phyloP scores from a whole-genome alignment of 441 rosid species.

The Erodium moschatum region DNA sequence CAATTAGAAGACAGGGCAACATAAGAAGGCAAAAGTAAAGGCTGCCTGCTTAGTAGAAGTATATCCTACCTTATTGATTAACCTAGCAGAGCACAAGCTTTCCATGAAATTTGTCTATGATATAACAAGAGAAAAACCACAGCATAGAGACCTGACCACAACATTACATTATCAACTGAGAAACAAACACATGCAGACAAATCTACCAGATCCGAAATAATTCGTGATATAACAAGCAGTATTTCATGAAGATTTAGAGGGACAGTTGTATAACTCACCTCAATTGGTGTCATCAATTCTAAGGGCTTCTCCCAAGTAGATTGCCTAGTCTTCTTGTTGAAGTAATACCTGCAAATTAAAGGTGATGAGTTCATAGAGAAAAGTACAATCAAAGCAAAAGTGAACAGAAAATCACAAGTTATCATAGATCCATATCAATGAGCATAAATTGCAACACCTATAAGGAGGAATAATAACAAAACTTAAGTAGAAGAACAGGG shows the following conservation, averaged over 20 bases:
- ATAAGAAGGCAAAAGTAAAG: slow-evolving; percentile 13
- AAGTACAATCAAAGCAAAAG: slow-evolving; percentile 5
- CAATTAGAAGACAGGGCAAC: neutral
- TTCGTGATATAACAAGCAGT: slow-evolving; percentile 8
- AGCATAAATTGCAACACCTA: neutral
- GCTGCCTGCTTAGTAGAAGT: slow-evolving; percentile 15
- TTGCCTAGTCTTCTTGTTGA: slow-evolving; percentile 26
- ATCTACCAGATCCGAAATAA: slow-evolving; percentile 9
- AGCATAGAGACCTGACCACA: slow-evolving; percentile 2
- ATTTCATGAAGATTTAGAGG: slow-evolving; percentile 16
- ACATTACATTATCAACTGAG: neutral
- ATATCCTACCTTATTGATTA: slow-evolving; percentile 15
- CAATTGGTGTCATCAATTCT: slow-evolving; percentile 25
- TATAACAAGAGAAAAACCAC: slow-evolving; percentile 15
- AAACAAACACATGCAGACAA: slow-evolving; percentile 9
- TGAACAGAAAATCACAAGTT: neutral
- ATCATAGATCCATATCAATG: slow-evolving; percentile 1
- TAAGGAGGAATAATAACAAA: neutral
- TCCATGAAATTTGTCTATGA: slow-evolving; percentile 13
- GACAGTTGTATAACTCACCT: slow-evolving; percentile 21
- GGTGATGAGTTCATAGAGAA: slow-evolving; percentile 10
- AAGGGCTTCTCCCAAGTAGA: slow-evolving; percentile 27
- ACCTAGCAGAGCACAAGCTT: slow-evolving; percentile 13
- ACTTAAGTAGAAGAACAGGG: slow-evolving; percentile 1
- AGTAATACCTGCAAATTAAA: slow-evolving; percentile 25